Evolutionary conservation across 129 eudicot genomes (phyloP).

Genomic region (Arctium minus): DNA sequence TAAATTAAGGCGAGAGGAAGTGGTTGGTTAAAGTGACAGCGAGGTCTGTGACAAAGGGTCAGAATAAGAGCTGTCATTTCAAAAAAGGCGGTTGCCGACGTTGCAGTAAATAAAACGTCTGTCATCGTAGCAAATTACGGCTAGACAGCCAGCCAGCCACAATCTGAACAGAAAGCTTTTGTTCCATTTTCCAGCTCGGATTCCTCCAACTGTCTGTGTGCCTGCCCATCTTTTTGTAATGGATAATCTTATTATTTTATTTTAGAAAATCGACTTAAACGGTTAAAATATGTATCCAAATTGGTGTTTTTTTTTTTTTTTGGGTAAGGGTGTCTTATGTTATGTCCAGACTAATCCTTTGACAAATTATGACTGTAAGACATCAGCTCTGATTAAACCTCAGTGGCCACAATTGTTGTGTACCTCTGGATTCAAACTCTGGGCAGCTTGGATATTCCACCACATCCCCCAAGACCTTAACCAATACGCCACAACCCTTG

Average conservation of each 20-base stretch:
- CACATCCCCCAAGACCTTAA: too few species aligned
- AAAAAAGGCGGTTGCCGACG: slow-evolving; percentile 43
- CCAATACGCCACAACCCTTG: too few species aligned
- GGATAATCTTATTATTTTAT: slow-evolving; percentile 13
- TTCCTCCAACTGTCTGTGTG: slow-evolving; percentile 14
- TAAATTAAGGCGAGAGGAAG: slow-evolving; percentile 2
- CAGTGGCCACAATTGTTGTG: too few species aligned
- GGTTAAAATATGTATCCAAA: too few species aligned
- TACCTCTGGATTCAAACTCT: too few species aligned
- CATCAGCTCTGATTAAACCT: too few species aligned
- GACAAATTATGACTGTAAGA: too few species aligned
- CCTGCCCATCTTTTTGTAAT: slow-evolving; percentile 22
- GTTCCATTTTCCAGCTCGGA: slow-evolving; percentile 32
- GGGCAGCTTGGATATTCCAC: too few species aligned
- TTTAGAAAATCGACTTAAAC: too few species aligned
- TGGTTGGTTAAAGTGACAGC: slow-evolving; percentile 23
- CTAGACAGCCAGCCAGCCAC: slow-evolving; percentile 24
- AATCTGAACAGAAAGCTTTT: slow-evolving; percentile 18
- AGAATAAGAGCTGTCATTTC: slow-evolving; percentile 22
- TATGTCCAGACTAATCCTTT: too few species aligned
- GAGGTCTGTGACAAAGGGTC: slow-evolving; percentile 26
- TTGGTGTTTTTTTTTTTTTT: too few species aligned
- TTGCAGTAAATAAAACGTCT: not conserved
- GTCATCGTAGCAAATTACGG: slow-evolving; percentile 15
- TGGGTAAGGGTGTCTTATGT: too few species aligned